Percentiles rank a stretch among this genome's conserved stretches.
Evolutionary conservation across 441 rosid genomes (phyloP).

Genomic region (Euphorbia celastroides): DNA sequence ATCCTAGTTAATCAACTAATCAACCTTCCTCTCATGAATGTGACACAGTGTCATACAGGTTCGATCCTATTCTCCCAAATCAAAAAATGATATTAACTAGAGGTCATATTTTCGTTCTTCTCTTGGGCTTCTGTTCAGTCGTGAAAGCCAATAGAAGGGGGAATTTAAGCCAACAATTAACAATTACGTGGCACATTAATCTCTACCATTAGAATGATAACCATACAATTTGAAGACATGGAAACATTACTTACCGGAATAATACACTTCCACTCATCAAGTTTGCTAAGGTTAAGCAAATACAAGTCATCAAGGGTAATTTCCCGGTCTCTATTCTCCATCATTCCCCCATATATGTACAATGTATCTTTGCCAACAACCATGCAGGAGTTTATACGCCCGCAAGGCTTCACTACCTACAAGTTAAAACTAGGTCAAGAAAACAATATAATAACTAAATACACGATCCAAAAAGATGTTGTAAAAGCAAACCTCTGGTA

Average conservation of each 20-base stretch:
- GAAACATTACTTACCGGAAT: slow-evolving; percentile 69
- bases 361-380: slow-evolving; percentile 87
- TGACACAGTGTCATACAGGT: not conserved
- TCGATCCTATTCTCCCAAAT: not conserved
- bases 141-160: not conserved
- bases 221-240: not conserved
- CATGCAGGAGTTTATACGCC: slow-evolving; percentile 91
- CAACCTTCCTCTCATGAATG: too few relatives aligned
- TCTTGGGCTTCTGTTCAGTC: slow-evolving; percentile 1
- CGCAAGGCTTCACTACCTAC: slow-evolving; percentile 91
- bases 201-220: not conserved
- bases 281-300: slow-evolving; percentile 93
- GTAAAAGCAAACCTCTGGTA: slow-evolving; percentile 61
- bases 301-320: slow-evolving; percentile 89
- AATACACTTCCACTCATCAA: slow-evolving; percentile 97
- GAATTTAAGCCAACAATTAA: not conserved
- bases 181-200: not conserved
- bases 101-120: not conserved
- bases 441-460: slow-evolving; percentile 16
- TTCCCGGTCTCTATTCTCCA: slow-evolving; percentile 88
- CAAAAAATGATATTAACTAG: not conserved
- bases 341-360: slow-evolving; percentile 95
- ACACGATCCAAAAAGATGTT: slow-evolving; percentile 9
- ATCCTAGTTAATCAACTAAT: too few relatives aligned
- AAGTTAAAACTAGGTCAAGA: slow-evolving; percentile 19